Percentiles rank a stretch among this genome's conserved stretches.
Evolutionary conservation across 495 filamentous ascomycete species (phyloP).

Genomic region (Tetracladium setigerum): DNA sequence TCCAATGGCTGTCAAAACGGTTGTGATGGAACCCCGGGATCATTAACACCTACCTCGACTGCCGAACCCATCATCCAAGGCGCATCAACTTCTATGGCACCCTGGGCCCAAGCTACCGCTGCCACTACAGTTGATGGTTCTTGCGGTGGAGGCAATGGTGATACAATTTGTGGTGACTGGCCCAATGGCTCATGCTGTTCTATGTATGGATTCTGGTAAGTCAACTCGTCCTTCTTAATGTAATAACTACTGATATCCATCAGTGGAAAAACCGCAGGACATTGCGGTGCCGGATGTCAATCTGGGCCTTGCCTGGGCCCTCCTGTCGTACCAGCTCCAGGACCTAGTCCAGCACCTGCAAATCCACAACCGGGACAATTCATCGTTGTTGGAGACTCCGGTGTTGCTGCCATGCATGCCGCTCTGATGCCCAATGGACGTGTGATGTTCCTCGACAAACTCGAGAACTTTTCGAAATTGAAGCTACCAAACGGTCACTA

Average conservation of each 20-base stretch:
- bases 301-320: conserved; percentile 27
- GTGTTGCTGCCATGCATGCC: conserved; percentile 59
- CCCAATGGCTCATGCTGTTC: conserved; percentile 40
- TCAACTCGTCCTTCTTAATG: not conserved
- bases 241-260: conserved; percentile 7
- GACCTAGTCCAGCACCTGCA: conserved; percentile 27
- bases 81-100: conserved; percentile 10
- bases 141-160: conserved; percentile 37
- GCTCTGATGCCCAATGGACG: conserved; percentile 51
- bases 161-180: conserved; percentile 42
- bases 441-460: conserved; percentile 55
- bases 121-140: conserved; percentile 36
- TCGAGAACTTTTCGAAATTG: conserved; percentile 54
- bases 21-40: conserved; percentile 4
- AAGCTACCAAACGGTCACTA: conserved; percentile 45
- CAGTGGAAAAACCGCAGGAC: conserved; percentile 27
- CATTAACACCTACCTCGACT: conserved; percentile 18
- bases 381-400: conserved; percentile 41
- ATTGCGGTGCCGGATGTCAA: conserved; percentile 34
- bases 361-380: conserved; percentile 36
- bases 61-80: conserved; percentile 29
- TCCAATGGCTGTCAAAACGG: conserved; percentile 24
- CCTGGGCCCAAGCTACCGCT: conserved; percentile 22
- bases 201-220: conserved; percentile 34
- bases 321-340: conserved; percentile 24